Conservation (phyloP, 2,329 filamentous ascomycete genomes). For the Epichloe glyceriae region DNA sequence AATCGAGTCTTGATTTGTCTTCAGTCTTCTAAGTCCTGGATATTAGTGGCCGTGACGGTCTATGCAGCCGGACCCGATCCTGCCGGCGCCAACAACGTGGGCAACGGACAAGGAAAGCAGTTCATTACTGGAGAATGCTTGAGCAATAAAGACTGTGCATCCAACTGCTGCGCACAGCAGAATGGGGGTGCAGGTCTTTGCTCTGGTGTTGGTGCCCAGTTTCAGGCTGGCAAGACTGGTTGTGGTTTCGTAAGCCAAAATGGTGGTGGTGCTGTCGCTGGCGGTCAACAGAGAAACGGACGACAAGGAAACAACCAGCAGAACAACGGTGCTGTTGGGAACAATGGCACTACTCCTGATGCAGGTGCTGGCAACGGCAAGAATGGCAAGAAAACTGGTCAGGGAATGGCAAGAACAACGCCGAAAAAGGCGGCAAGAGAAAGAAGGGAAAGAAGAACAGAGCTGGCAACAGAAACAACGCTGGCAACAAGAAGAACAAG, state of each 20-base stretch:
- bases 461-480: not conserved
- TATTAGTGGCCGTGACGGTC: slow-evolving; percentile 7
- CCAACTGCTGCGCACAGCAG: slow-evolving; percentile 16
- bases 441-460: not conserved
- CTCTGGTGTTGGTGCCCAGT: slow-evolving; percentile 16
- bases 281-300: not conserved
- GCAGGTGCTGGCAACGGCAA: not conserved
- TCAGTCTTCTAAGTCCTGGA: not conserved
- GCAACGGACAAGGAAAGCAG: slow-evolving; percentile 14
- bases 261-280: not conserved
- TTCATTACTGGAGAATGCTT: slow-evolving; percentile 20
- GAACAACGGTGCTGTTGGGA: not conserved
- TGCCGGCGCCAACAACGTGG: slow-evolving; percentile 14
- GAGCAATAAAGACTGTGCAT: slow-evolving; percentile 15
- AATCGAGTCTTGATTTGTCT: not conserved
- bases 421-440: not conserved
- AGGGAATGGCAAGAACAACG: too few species aligned
- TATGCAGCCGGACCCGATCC: slow-evolving; percentile 6
- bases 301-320: not conserved
- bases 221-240: slow-evolving; percentile 19
- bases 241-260: slow-evolving; percentile 16
- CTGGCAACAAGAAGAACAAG: not conserved
- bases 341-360: not conserved
- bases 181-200: slow-evolving; percentile 15
- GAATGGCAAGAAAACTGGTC: not conserved